These are phyloP conservation scores for Amanita muscaria DNA, from an alignment of 768 basidiomycete species.

Conservation along the genomic window DNA sequence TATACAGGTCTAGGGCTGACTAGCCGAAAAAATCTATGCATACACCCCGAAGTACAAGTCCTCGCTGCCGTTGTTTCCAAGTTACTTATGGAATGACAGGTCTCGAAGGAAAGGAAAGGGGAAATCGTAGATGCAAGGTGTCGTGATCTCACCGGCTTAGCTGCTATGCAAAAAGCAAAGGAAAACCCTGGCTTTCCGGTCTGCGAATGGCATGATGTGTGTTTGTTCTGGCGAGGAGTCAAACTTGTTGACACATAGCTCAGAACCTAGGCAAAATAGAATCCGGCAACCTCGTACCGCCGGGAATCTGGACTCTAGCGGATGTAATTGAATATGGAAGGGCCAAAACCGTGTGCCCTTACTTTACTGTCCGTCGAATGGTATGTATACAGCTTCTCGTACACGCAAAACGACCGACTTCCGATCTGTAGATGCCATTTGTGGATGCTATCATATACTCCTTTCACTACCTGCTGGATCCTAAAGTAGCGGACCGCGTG, in stretches of 20 bases:
- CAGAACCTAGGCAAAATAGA: slow-evolving; percentile 82
- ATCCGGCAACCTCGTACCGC: slow-evolving; percentile 70
- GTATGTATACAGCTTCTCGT: slow-evolving; percentile 29
- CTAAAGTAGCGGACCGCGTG: slow-evolving; percentile 98
- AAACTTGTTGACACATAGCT: slow-evolving; percentile 7
- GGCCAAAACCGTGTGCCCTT: slow-evolving; percentile 83
- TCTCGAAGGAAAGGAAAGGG: slow-evolving; percentile 97
- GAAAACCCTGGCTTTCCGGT: slow-evolving; percentile 84
- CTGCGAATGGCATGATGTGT: slow-evolving; percentile 94
- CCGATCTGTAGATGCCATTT: slow-evolving; percentile 71
- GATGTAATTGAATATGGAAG: slow-evolving; percentile 86
- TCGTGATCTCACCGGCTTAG: slow-evolving; percentile 86
- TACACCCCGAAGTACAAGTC: slow-evolving; percentile 76
- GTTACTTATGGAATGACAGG: slow-evolving; percentile 35
- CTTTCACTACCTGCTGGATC: slow-evolving; percentile 97
- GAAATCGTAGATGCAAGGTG: slow-evolving; percentile 95
- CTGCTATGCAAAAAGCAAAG: slow-evolving; percentile 73
- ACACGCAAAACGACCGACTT: background rate
- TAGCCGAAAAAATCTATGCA: slow-evolving; percentile 92
- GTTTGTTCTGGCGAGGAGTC: slow-evolving; percentile 12
- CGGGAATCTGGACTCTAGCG: slow-evolving; percentile 90
- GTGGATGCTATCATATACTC: slow-evolving; percentile 97
- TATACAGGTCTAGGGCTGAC: slow-evolving; percentile 91
- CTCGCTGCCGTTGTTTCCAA: background rate
- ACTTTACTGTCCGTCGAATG: slow-evolving; percentile 95